A percentile compares a stretch with the other conserved stretches of the same genome.
phyloP scores from a whole-genome alignment of 176 grass and related monocot genomes.

The Cenchrus americanus region DNA sequence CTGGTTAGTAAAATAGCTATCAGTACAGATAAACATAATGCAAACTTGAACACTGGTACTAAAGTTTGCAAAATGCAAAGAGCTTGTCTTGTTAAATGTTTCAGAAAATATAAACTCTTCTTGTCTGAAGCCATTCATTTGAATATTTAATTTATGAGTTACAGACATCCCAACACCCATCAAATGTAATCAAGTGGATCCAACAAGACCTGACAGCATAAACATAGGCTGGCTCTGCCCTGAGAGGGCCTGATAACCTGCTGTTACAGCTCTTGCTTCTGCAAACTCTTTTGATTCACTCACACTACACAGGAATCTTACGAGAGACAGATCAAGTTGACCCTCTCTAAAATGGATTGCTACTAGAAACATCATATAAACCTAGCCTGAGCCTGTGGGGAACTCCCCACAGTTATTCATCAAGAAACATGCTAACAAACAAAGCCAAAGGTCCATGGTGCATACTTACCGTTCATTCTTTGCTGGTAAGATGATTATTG shows the following conservation, averaged over 20 bases:
- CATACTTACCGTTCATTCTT: slow-evolving; percentile 77
- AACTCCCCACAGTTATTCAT: neutral
- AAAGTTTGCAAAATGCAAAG: slow-evolving; percentile 22
- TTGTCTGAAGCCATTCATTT: slow-evolving; percentile 28
- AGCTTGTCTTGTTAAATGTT: slow-evolving; percentile 24
- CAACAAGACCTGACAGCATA: neutral
- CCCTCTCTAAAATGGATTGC: slow-evolving; percentile 32
- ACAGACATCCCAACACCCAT: neutral
- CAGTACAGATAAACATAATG: slow-evolving; percentile 22
- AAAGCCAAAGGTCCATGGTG: slow-evolving; percentile 34
- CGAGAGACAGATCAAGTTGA: neutral
- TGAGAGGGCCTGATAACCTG: slow-evolving; percentile 15
- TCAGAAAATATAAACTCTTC: neutral
- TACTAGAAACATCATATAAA: slow-evolving; percentile 2
- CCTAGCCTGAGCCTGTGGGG: neutral
- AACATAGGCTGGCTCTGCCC: neutral
- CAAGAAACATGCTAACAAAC: slow-evolving; percentile 9
- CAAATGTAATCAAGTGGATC: slow-evolving; percentile 22
- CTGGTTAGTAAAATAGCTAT: slow-evolving; percentile 5
- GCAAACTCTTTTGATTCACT: slow-evolving; percentile 23
- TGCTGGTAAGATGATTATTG: slow-evolving; percentile 80
- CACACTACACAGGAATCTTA: slow-evolving; percentile 7
- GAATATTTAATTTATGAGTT: neutral
- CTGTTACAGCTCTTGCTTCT: neutral
- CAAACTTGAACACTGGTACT: neutral